Conservation (phyloP, 495 filamentous ascomycete genomes). For the Lepidopterella palustris region DNA sequence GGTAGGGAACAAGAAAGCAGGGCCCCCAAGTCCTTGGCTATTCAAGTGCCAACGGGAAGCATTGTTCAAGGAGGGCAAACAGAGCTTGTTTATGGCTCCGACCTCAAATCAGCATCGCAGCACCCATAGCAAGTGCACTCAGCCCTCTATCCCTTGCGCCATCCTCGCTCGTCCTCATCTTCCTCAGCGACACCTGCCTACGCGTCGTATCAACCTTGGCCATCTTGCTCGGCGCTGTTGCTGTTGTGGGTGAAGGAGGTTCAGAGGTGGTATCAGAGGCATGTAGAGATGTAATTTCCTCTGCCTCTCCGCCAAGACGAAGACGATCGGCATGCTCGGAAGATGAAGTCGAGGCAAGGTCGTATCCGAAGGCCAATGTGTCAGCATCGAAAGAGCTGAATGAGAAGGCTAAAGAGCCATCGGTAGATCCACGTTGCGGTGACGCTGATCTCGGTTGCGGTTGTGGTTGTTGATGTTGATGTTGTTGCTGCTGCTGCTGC, state of each 20-base stretch:
- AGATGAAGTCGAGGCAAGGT: conserved; percentile 14
- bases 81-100: no score
- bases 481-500: background rate
- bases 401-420: conserved; percentile 11
- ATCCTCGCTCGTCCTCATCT: background rate
- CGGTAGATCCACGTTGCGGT: conserved; percentile 14
- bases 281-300: conserved; percentile 11
- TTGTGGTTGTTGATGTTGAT: background rate
- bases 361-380: conserved; percentile 16
- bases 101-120: background rate
- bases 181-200: background rate
- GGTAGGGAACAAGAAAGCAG: no score
- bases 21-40: no score
- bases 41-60: no score
- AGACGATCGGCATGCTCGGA: background rate
- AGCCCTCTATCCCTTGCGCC: background rate
- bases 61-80: no score
- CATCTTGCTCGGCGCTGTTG: background rate
- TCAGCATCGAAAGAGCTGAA: background rate
- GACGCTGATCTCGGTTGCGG: conserved; percentile 4
- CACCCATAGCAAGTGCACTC: background rate
- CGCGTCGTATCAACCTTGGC: background rate
- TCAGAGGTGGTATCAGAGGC: conserved; percentile 4
- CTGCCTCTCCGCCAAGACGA: background rate
- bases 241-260: conserved; percentile 16